These are phyloP conservation scores for Mycocentrospora acerina DNA, from an alignment of 2,329 filamentous ascomycete genomes.

Conservation along the genomic window DNA sequence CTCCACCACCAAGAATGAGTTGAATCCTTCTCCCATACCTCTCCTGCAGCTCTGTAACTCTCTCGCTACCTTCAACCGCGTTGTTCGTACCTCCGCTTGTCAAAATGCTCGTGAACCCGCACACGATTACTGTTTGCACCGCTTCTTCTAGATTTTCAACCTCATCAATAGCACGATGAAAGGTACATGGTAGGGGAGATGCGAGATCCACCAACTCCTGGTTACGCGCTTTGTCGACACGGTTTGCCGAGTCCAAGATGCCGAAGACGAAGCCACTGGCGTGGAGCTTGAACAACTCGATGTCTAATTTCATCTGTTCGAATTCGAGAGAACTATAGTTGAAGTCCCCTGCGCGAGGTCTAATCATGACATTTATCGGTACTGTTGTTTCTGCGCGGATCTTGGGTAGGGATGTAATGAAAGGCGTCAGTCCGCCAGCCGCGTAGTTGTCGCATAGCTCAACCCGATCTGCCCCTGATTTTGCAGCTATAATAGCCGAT, in stretches of 20 bases:
- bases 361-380: conserved; percentile 57
- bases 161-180: conserved; percentile 57
- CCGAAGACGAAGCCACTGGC: conserved; percentile 57
- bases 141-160: conserved; percentile 34
- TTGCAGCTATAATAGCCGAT: conserved; percentile 48
- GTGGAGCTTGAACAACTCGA: conserved; percentile 39
- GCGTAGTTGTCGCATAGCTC: conserved; percentile 51
- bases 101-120: conserved; percentile 52
- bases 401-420: conserved; percentile 22
- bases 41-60: conserved; percentile 35
- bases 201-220: conserved; percentile 47
- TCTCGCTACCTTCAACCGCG: conserved; percentile 39
- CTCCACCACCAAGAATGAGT: conserved; percentile 55
- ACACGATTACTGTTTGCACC: conserved; percentile 41
- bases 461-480: conserved; percentile 51
- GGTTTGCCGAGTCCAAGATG: conserved; percentile 37
- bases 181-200: conserved; percentile 51
- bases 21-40: conserved; percentile 36
- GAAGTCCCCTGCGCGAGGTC: conserved; percentile 52
- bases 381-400: conserved; percentile 31
- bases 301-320: conserved; percentile 45
- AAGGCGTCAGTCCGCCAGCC: conserved; percentile 48
- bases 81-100: conserved; percentile 49
- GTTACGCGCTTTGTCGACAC: conserved; percentile 48
- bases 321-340: conserved; percentile 47